Conservation (phyloP, 192 early-diverging fungal species). For the Neocallimastix lanati region DNA sequence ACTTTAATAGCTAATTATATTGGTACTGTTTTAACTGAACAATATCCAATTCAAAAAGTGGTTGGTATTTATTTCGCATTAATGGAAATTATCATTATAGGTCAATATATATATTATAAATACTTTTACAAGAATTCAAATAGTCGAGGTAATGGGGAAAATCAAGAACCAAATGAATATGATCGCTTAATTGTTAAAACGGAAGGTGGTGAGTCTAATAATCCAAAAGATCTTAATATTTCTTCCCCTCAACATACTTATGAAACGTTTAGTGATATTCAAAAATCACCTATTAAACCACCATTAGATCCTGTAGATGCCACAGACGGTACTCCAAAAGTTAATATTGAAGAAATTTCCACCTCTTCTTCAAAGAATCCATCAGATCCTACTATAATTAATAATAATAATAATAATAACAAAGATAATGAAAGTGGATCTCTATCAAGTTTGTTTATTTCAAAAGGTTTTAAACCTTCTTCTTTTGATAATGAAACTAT, state of each 20-base stretch:
- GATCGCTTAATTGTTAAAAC: background rate
- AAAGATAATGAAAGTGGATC: background rate
- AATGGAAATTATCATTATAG: conserved; percentile 12
- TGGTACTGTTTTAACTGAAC: conserved; percentile 24
- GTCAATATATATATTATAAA: conserved; percentile 22
- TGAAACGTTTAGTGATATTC: background rate
- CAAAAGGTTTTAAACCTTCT: background rate
- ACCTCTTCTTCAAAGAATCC: too few species aligned
- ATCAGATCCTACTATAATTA: too few species aligned
- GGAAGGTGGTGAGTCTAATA: background rate
- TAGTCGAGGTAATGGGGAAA: background rate
- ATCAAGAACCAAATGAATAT: background rate
- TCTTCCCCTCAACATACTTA: background rate
- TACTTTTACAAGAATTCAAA: background rate
- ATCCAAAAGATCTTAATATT: background rate
- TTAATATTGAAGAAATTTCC: too few species aligned
- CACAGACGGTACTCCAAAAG: background rate
- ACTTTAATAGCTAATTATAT: conserved; percentile 12
- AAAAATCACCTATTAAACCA: background rate
- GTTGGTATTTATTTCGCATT: conserved; percentile 17
- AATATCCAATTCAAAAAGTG: conserved; percentile 15
- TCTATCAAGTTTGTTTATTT: background rate
- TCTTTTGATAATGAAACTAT: too few species aligned
- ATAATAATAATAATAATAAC: too few species aligned
- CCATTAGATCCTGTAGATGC: background rate